These are phyloP conservation scores for Ogataea populi-albae DNA, from an alignment of 805 yeast genomes.

Conservation along the genomic window DNA sequence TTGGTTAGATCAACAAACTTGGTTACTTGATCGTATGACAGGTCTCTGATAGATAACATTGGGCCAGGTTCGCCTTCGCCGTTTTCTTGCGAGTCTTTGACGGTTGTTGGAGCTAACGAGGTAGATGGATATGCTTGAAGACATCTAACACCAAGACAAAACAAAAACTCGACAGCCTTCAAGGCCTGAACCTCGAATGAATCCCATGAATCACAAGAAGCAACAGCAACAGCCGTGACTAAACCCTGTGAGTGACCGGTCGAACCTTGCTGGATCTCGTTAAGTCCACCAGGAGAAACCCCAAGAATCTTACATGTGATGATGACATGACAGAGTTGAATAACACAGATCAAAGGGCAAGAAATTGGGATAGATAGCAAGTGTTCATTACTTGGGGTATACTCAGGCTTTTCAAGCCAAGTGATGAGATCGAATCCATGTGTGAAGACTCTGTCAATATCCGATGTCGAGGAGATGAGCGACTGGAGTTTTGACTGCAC, in stretches of 20 bases:
- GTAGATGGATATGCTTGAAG: conserved; percentile 89
- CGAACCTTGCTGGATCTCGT: conserved; percentile 65
- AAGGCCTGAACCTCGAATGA: conserved; percentile 68
- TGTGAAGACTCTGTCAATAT: conserved; percentile 83
- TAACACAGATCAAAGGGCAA: conserved; percentile 95
- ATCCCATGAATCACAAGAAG: conserved; percentile 81
- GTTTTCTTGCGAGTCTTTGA: conserved; percentile 87
- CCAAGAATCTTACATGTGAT: conserved; percentile 84
- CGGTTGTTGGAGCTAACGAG: conserved; percentile 87
- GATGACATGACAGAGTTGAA: conserved; percentile 91
- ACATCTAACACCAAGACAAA: conserved; percentile 92
- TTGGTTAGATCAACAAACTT: conserved; percentile 80
- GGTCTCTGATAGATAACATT: conserved; percentile 91
- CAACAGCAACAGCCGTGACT: conserved; percentile 88
- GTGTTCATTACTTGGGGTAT: conserved; percentile 87
- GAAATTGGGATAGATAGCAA: conserved; percentile 88
- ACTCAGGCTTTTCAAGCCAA: conserved; percentile 84
- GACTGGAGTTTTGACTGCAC: conserved; percentile 66
- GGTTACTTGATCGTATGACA: conserved; percentile 77
- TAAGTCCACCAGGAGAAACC: conserved; percentile 83
- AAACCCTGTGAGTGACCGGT: conserved; percentile 92
- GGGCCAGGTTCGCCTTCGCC: conserved; percentile 98
- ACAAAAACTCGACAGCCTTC: conserved; percentile 80
- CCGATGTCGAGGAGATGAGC: conserved; percentile 68
- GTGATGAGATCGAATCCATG: conserved; percentile 86